Conservation (phyloP, 2,329 filamentous ascomycete species). For the Arachnomyces sp. region DNA sequence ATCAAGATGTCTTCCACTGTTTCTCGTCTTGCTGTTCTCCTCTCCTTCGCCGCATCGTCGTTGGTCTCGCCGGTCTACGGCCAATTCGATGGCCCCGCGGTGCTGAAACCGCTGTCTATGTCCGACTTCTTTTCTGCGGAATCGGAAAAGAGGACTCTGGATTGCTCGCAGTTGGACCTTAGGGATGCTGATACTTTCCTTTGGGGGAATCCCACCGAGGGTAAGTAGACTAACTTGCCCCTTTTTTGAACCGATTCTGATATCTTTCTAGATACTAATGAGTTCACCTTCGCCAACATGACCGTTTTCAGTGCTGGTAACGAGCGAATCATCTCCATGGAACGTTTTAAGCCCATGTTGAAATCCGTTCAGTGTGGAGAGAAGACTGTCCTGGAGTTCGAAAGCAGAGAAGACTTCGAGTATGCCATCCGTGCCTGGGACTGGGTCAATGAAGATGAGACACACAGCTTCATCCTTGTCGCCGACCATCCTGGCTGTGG, state of each 20-base stretch:
- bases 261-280: constrained; percentile 1
- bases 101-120: constrained; percentile 1
- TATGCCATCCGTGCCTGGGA: constrained; percentile 6
- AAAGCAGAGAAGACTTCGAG: constrained; percentile 3
- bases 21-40: too few species aligned
- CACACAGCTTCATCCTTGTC: constrained; percentile 5
- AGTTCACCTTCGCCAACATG: constrained; percentile 7
- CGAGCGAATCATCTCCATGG: constrained; percentile 4
- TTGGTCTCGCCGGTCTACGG: too few species aligned
- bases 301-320: constrained; percentile 3
- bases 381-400: constrained; percentile 3
- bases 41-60: too few species aligned
- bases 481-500: constrained; percentile 6
- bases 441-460: constrained; percentile 6
- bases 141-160: constrained; percentile 3
- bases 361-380: constrained; percentile 2
- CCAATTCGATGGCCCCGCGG: too few species aligned
- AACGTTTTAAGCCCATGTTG: constrained; percentile 4
- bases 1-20: too few species aligned
- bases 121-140: constrained; percentile 2
- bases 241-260: background rate
- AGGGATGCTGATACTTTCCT: constrained; percentile 2
- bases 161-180: constrained; percentile 3
- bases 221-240: background rate
- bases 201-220: constrained; percentile 1